Conservation (phyloP, 2,329 filamentous ascomycete species). For the Colletotrichum sp. region DNA sequence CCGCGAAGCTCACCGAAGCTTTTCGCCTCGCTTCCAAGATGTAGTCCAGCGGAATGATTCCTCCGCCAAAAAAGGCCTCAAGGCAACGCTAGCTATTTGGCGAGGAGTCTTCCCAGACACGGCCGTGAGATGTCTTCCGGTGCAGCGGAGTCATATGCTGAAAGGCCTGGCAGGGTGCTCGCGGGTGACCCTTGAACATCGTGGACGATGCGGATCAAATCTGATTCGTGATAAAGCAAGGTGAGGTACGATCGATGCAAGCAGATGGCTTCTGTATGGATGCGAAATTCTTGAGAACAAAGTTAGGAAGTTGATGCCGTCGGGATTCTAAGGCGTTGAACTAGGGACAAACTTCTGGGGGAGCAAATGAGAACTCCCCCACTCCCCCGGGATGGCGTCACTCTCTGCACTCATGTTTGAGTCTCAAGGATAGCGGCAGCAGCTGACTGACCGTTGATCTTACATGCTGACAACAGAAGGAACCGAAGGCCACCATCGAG, state of each 20-base stretch:
- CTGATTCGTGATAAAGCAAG: background rate
- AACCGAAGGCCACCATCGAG: background rate
- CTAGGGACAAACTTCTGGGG: background rate
- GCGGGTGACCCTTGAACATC: background rate
- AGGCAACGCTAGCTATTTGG: background rate
- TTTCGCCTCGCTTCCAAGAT: background rate
- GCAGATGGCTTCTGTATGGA: background rate
- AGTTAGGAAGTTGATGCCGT: background rate
- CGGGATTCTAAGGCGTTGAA: background rate
- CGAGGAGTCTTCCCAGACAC: background rate
- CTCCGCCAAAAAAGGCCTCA: background rate
- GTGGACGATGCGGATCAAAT: background rate
- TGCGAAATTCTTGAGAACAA: background rate
- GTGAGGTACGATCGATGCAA: background rate
- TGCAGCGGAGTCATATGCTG: background rate
- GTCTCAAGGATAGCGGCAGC: background rate
- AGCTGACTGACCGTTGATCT: background rate
- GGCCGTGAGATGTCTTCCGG: background rate
- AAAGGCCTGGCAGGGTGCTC: background rate
- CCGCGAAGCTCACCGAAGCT: background rate
- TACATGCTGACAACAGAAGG: accelerated
- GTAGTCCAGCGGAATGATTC: background rate
- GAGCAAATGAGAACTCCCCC: background rate
- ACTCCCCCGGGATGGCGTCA: background rate
- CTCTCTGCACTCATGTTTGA: background rate